Evolutionary conservation across 306 rosid species (phyloP), one percentile per base, ranked within the genome.

Genomic region (Astragalus glycyphyllos): DNA sequence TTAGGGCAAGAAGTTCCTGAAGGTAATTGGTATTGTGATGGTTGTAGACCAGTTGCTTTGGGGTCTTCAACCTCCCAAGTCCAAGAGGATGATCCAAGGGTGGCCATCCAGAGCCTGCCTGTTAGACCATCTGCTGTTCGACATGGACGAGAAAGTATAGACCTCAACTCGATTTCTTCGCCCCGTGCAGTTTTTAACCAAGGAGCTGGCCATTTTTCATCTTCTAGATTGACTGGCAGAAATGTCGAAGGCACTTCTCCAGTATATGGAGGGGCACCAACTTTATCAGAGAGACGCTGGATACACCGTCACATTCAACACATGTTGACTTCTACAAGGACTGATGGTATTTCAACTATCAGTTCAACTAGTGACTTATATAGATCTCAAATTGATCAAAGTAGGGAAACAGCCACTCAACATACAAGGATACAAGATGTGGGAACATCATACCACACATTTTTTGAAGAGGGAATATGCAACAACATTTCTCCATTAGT

Each of bases 1-100:
- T 90, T 90, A 78, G 96, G 91, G 11, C 77, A 68, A 53, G 96
- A 83, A 77, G 98, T 92, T 37, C 98, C 98, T 2, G 96, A 82
- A 61, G 98, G 96, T 47, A 88, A 88, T 82, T 92, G 98, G 98
- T 92, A 89, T 63, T 86, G 98, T 77, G 84, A 77, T 20, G 94
- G 84, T 64, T 92, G 98, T 77, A 80, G 84, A 79, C 88, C 89
- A 60, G 83, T 72, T 62, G 92, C 89, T 64, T 68, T 85, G 79
- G 98, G 75, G 80, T 86, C 90, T 58, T 85, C 96, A 79, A 81
- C 85, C 73, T 84, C 89, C 75, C 92, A 87, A 77, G 85, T 65
- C 66, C 86, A 79, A 74, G 86, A 79, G 74, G 63, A 82, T 59
- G 92, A 89, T 77, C 84, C 80, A 69, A 86, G 84, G 82, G 73